phyloP scores from a whole-genome alignment of 495 filamentous ascomycete genomes.

The Usnea hakonensis region DNA sequence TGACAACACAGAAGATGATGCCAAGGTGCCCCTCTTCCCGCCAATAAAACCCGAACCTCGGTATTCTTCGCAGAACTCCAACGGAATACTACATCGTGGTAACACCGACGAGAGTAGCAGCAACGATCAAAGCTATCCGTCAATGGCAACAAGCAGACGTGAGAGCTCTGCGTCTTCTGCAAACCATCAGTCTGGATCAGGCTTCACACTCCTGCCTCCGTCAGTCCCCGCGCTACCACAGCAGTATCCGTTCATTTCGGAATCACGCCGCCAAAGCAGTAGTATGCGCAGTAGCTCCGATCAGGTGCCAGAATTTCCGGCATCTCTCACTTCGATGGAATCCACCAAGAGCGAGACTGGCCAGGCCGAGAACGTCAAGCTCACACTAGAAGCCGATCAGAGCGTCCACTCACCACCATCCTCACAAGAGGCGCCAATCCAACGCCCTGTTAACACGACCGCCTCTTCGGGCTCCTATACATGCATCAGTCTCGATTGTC shows the following conservation, averaged over 20 bases:
- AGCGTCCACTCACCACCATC: constrained; percentile 19
- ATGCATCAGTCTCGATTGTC: constrained; percentile 89
- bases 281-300: constrained; percentile 41
- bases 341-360: constrained; percentile 51
- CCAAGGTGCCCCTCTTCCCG: constrained; percentile 63
- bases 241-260: constrained; percentile 51
- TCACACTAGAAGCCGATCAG: constrained; percentile 27
- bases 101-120: constrained; percentile 33
- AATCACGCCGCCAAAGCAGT: constrained; percentile 31
- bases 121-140: constrained; percentile 20
- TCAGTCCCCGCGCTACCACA: constrained; percentile 42
- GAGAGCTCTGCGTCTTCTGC: constrained; percentile 33
- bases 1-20: constrained; percentile 60
- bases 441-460: constrained; percentile 51
- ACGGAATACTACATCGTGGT: constrained; percentile 1
- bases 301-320: constrained; percentile 50
- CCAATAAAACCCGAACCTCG: constrained; percentile 29
- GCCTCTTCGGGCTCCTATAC: constrained; percentile 87
- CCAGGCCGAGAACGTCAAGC: constrained; percentile 21
- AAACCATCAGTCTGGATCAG: constrained; percentile 20
- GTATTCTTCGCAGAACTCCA: constrained; percentile 12
- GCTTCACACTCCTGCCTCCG: constrained; percentile 37
- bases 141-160: constrained; percentile 38
- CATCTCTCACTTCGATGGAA: constrained; percentile 56
- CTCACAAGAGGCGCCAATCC: constrained; percentile 13